Conservation (phyloP, 2,329 filamentous ascomycete genomes). For the Drechslerella coelobrocha region DNA sequence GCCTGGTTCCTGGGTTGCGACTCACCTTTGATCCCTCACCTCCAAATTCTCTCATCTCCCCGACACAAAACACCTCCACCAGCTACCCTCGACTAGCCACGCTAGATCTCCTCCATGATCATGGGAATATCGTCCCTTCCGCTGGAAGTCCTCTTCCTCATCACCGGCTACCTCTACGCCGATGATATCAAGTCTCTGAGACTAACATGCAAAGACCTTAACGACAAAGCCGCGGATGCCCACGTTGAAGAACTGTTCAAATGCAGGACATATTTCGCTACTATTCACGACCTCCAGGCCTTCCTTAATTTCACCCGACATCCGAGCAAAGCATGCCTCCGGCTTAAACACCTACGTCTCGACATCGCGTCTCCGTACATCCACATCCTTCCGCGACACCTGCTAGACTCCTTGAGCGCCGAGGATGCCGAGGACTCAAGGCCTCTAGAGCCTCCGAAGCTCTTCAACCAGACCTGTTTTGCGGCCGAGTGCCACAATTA, state of each 20-base stretch:
- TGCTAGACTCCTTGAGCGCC: conserved; percentile 7
- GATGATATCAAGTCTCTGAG: conserved; percentile 29
- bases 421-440: conserved; percentile 11
- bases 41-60: neutral
- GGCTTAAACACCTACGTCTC: conserved; percentile 37
- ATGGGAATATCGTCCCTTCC: conserved; percentile 22
- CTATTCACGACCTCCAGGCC: conserved; percentile 36
- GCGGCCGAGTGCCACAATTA: conserved; percentile 18
- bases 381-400: conserved; percentile 15
- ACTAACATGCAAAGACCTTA: conserved; percentile 20
- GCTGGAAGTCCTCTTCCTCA: conserved; percentile 35
- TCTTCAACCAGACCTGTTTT: conserved; percentile 29
- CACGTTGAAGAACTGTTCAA: conserved; percentile 22
- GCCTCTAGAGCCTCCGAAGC: conserved; percentile 21
- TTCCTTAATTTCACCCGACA: conserved; percentile 31
- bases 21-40: neutral
- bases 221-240: conserved; percentile 14
- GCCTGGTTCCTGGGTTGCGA: neutral
- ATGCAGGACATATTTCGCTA: conserved; percentile 38
- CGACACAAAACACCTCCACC: neutral
- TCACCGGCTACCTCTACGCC: conserved; percentile 23
- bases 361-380: conserved; percentile 40
- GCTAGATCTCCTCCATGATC: conserved; percentile 3
- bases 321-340: conserved; percentile 27
- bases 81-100: neutral